These are phyloP conservation scores for Fusarium incarnatum DNA, from an alignment of 2,329 filamentous ascomycete genomes.

Conservation along the genomic window DNA sequence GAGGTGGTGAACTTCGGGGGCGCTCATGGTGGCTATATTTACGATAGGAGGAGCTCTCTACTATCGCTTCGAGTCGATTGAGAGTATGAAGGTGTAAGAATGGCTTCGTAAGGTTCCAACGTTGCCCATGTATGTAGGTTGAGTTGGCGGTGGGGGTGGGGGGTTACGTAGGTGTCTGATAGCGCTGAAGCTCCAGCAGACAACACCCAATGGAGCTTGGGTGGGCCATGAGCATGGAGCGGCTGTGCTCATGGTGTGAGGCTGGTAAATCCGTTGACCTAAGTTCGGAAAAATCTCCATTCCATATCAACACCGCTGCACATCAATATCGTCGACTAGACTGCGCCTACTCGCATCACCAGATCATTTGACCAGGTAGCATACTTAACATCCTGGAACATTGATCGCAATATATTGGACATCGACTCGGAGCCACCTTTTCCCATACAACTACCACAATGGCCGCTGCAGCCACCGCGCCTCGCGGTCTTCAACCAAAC, in stretches of 20 bases:
- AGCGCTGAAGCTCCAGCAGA: constrained; percentile 37
- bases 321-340: constrained; percentile 18
- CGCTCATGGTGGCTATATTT: constrained; percentile 71
- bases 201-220: constrained; percentile 41
- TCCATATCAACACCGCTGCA: constrained; percentile 34
- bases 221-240: constrained; percentile 33
- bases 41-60: constrained; percentile 84
- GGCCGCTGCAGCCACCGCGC: constrained; percentile 53
- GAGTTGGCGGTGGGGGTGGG: constrained; percentile 43
- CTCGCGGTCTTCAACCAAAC: constrained; percentile 55
- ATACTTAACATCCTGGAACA: background rate
- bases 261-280: constrained; percentile 33
- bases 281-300: constrained; percentile 47
- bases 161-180: constrained; percentile 37
- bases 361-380: constrained; percentile 8
- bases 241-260: constrained; percentile 32
- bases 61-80: constrained; percentile 69
- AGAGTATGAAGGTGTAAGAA: constrained; percentile 30
- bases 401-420: background rate
- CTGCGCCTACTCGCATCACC: constrained; percentile 18
- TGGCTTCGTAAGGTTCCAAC: constrained; percentile 22
- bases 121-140: constrained; percentile 32
- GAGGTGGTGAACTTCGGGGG: constrained; percentile 93
- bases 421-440: background rate
- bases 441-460: constrained; percentile 41